Base-by-base conservation (phyloP, 805 yeast genomes). In the Ogataea salicorniae region DNA sequence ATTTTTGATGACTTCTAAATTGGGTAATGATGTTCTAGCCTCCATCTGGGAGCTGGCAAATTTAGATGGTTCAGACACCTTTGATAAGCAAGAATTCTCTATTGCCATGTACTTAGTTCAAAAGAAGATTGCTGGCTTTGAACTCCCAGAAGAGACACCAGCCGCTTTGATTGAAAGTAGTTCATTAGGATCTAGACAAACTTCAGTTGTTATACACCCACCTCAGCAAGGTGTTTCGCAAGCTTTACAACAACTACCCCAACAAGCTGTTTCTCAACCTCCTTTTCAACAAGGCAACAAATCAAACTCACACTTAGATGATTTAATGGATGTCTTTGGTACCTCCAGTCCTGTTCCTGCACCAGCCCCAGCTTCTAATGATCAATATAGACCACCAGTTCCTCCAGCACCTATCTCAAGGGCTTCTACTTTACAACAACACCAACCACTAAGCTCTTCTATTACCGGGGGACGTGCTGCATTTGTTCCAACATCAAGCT, bases 31-130 rank as follows among this genome's bases (percentile, higher is more conserved):
- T 44, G 82, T 80, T 18, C 75, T 94, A 52, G 99, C 98, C 1
- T 70, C 80, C 22, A 82, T 92, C 39, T 94, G 99, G 99, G 99
- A 94, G 67, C 74, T 94, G 56, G 81, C 98, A 9, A 97, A 94
- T 64, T 76, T 89, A 52, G 85, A 87, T 55, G 89, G 89, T 65
- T 80, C 87, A 39, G 97, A 97, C 23, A 76, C 76, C 38, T 89
- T 94, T 61, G 76, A 87, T 42, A 80, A 77, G 58, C 74, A 80
- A 54, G 99, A 94, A 64, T 94, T 94, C 65, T 83, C 95, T 3
- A 84, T 94, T 61, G 97, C 98, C 16, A 84, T 94, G 88, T 92
- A 84, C 62, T 76, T 94, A 55, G 94, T 94, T 8, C 95, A 90
- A 67, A 87, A 84, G 66, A 84, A 79, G 59, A 73, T 91, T 49